phyloP scores from a whole-genome alignment of 805 yeast genomes.

The Saccharomycopsis javanensis region DNA sequence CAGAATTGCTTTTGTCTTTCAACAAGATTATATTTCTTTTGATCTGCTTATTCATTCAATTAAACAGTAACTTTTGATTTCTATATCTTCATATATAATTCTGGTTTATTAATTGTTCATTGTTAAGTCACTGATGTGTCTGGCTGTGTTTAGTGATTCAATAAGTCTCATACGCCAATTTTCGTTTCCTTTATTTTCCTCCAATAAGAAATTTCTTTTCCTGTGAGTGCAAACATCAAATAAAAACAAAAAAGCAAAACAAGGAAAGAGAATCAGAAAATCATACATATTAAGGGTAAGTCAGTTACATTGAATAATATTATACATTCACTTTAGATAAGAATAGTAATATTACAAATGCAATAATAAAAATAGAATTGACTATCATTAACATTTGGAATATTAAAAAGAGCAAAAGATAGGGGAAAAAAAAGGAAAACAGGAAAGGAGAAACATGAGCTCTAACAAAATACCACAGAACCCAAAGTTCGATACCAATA shows the following conservation, averaged over 20 bases:
- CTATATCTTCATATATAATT: not conserved
- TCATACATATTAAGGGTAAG: not conserved
- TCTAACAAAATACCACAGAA: not conserved
- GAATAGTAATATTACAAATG: too few relatives aligned
- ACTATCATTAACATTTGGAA: too few relatives aligned
- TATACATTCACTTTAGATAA: too few relatives aligned
- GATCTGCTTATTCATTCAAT: not conserved
- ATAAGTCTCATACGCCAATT: not conserved
- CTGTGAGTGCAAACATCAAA: not conserved
- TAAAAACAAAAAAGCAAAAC: not conserved
- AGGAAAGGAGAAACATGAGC: not conserved
- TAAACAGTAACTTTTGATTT: too few relatives aligned
- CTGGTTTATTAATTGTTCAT: too few relatives aligned
- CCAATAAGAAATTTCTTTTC: not conserved
- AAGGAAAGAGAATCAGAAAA: not conserved
- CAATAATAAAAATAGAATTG: too few relatives aligned
- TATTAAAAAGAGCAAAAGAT: not conserved
- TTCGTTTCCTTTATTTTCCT: not conserved
- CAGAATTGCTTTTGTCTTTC: conserved; percentile 51
- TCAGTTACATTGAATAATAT: too few relatives aligned
- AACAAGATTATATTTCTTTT: conserved; percentile 38
- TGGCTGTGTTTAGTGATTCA: too few relatives aligned
- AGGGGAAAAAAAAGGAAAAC: not conserved
- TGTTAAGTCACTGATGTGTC: too few relatives aligned
- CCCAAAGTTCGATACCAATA: conserved; percentile 1